Percentiles rank a stretch among this genome's conserved stretches.
Evolutionary conservation across 225 moss, liverwort and hornwort genomes (phyloP).

Genomic region (Antitrichia curtipendula): DNA sequence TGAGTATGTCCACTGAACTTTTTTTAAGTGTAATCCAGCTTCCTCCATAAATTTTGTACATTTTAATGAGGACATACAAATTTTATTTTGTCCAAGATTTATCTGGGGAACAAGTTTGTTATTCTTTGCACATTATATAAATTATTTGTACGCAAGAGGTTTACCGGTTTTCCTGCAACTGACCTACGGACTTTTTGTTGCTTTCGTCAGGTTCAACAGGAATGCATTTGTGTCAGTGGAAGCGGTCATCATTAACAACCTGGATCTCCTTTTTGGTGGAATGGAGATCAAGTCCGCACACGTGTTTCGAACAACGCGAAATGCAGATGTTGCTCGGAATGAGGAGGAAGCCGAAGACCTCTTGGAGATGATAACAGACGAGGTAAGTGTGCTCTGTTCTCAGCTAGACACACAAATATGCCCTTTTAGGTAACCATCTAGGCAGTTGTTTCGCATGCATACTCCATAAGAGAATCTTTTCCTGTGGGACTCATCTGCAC

Average conservation of each 20-base stretch:
- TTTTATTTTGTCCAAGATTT: background rate
- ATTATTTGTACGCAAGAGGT: background rate
- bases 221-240: conserved; percentile 44
- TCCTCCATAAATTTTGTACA: background rate
- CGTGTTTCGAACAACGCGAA: conserved; percentile 40
- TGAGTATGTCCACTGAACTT: background rate
- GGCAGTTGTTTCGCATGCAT: background rate
- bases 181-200: background rate
- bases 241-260: conserved; percentile 38
- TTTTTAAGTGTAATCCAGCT: background rate
- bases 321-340: conserved; percentile 52
- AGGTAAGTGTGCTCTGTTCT: conserved; percentile 3
- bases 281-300: conserved; percentile 53
- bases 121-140: background rate
- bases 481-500: background rate
- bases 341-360: conserved; percentile 57
- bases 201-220: conserved; percentile 9
- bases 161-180: background rate
- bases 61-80: background rate
- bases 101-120: background rate
- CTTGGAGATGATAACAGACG: conserved; percentile 54
- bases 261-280: conserved; percentile 50
- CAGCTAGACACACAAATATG: background rate
- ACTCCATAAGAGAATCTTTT: background rate
- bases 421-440: background rate